Evolutionary conservation across 192 early-diverging fungal species (phyloP), one percentile per base, ranked within the genome.

Genomic region (Fimicolochytrium jonesii): DNA sequence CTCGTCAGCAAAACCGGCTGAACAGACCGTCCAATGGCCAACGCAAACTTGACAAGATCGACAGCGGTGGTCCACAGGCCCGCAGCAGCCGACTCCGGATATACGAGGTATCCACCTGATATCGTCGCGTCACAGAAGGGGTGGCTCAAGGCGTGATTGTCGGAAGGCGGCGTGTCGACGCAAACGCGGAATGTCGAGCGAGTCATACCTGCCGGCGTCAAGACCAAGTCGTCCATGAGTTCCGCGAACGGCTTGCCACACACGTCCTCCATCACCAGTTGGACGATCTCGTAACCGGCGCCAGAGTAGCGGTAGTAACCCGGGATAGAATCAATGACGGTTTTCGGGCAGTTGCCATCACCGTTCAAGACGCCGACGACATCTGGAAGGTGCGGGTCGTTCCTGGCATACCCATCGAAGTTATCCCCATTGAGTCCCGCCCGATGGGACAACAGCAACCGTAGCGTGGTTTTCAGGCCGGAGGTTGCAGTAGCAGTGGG

Each of bases 1-100:
- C n/a, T n/a, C n/a, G n/a, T n/a, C n/a, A n/a, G n/a, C 20, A 50
- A 20, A 30, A 50, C 48, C 20, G 48, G 48, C 22, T 28, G 48
- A 28, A 50, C 26, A 13, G 48, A 2, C n/a, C 29, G 22, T 28
- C 20, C 48, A 13, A 50, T 20, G 23, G 29, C 42, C 37, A 44
- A 22, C 3, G 26, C 11, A 25, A 62, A 50, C 30, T 52, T 49
- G 32, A 35, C 45, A 15, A 64, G 25, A 30, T 73, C 72, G n/a
- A 34, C n/a, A 2, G 72, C 61, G 34, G 61, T 69, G 22, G 61
- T 66, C 72, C 72, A 73, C n/a, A 69, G 28, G 17, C 72, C 72
- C 3, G 72, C 72, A 23, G 72, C 72, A 18, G 67, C 66, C 13
- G 39, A 41, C 63, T 73, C 72, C 22, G 72, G 72, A 33, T 73